These are phyloP conservation scores for Paragyromitra xinjiangensis DNA, from an alignment of 495 filamentous ascomycete species.

Conservation along the genomic window DNA sequence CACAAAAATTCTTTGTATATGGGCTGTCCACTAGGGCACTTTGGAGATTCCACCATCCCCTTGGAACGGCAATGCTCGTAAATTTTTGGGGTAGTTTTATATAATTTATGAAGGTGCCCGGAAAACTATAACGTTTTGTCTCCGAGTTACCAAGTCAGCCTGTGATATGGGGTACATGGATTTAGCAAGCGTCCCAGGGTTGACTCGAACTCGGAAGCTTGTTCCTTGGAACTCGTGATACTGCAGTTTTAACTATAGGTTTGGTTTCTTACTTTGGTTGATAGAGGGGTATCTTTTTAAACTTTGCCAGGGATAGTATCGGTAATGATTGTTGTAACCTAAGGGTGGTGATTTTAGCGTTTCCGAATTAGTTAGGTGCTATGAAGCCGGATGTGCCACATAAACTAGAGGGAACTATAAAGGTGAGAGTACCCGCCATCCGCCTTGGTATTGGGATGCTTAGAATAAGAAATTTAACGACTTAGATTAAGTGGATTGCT, in stretches of 20 bases:
- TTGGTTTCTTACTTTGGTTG: no score
- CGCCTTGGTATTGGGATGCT: background rate
- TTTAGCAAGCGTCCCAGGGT: background rate
- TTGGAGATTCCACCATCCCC: no score
- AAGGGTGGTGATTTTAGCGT: background rate
- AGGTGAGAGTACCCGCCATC: background rate
- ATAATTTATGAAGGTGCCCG: background rate
- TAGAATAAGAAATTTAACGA: background rate
- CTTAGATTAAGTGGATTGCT: background rate
- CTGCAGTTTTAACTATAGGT: background rate
- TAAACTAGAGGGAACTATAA: background rate
- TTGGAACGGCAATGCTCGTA: no score
- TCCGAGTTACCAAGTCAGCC: background rate
- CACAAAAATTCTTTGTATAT: no score
- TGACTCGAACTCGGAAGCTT: background rate
- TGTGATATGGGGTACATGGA: background rate
- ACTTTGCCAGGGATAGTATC: background rate
- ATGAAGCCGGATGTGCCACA: background rate
- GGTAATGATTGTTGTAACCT: background rate
- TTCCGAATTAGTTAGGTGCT: background rate
- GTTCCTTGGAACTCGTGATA: background rate
- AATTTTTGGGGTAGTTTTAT: background rate
- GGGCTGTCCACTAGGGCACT: no score
- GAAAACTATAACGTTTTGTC: background rate
- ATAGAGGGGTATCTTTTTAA: background rate